Conservation (phyloP, 768 basidiomycete species). For the Chlorophyllum brunneum region DNA sequence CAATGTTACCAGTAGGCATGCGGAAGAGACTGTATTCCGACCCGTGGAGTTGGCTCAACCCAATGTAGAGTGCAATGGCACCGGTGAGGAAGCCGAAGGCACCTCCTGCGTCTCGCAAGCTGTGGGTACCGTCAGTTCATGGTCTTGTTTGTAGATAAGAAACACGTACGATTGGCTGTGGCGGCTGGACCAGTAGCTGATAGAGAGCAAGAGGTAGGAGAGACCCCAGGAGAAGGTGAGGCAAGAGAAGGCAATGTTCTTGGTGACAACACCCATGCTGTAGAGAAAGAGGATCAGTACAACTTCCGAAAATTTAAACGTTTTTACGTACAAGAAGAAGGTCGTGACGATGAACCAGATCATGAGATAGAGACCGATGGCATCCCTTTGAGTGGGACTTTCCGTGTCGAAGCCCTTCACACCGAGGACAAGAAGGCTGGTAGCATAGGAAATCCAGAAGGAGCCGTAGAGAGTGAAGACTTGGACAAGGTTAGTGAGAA, state of each 20-base stretch:
- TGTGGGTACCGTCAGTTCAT: background rate
- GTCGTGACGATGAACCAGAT: conserved; percentile 54
- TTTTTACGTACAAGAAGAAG: conserved; percentile 40
- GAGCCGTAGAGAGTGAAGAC: conserved; percentile 60
- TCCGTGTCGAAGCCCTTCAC: conserved; percentile 35
- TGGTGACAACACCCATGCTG: conserved; percentile 47
- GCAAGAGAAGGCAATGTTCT: conserved; percentile 43
- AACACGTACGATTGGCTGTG: conserved; percentile 5
- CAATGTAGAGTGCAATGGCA: conserved; percentile 13
- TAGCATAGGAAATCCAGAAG: conserved; percentile 62
- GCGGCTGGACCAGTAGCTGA: conserved; percentile 29
- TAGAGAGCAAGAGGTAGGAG: conserved; percentile 47
- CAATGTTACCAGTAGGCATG: conserved; percentile 12
- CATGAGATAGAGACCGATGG: conserved; percentile 52
- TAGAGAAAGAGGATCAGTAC: background rate
- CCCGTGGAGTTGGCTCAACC: conserved; percentile 9
- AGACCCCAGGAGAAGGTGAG: conserved; percentile 51
- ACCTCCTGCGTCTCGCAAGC: conserved; percentile 12
- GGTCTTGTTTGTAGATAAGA: background rate
- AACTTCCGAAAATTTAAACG: background rate
- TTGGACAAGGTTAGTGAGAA: conserved; percentile 18
- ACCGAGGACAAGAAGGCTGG: conserved; percentile 48
- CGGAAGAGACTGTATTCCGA: conserved; percentile 9
- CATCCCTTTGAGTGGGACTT: conserved; percentile 31
- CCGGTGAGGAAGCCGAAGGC: conserved; percentile 13